Percentiles rank a stretch among this genome's conserved stretches.
phyloP scores from a whole-genome alignment of 768 basidiomycete genomes.

The Naematelia aurantialba region DNA sequence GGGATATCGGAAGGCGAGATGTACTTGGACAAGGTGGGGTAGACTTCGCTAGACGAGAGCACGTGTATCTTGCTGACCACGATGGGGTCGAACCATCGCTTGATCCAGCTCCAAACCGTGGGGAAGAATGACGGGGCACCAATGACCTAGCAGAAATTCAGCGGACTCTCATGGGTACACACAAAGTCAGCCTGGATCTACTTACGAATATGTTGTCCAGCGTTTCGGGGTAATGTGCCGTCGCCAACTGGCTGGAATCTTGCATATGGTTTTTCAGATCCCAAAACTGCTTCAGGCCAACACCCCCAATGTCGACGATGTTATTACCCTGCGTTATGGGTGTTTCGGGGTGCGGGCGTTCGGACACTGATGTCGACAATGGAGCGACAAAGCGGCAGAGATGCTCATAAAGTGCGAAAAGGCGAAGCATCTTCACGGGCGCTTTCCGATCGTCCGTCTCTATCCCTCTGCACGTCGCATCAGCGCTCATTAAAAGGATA shows the following conservation, averaged over 20 bases:
- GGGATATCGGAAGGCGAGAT: conserved; percentile 60
- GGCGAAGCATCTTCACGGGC: conserved; percentile 16
- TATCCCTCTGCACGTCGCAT: neutral
- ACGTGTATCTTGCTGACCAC: conserved; percentile 75
- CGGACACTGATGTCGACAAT: conserved; percentile 14
- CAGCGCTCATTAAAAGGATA: neutral
- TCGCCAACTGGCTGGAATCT: conserved; percentile 20
- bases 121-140: conserved; percentile 80
- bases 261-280: conserved; percentile 22
- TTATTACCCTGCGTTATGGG: conserved; percentile 24
- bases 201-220: conserved; percentile 24
- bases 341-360: conserved; percentile 13
- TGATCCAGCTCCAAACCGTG: conserved; percentile 79
- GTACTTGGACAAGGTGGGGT: conserved; percentile 55
- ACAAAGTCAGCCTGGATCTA: neutral
- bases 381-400: conserved; percentile 10
- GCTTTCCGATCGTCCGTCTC: neutral
- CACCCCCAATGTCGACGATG: conserved; percentile 20
- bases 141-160: conserved; percentile 53
- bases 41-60: conserved; percentile 46
- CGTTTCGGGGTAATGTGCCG: conserved; percentile 25
- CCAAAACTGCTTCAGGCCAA: conserved; percentile 23
- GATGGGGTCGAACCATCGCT: conserved; percentile 69
- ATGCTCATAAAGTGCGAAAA: conserved; percentile 24
- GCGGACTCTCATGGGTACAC: neutral